phyloP scores from a whole-genome alignment of 768 basidiomycete species.

The Hydnomerulius pinastri region DNA sequence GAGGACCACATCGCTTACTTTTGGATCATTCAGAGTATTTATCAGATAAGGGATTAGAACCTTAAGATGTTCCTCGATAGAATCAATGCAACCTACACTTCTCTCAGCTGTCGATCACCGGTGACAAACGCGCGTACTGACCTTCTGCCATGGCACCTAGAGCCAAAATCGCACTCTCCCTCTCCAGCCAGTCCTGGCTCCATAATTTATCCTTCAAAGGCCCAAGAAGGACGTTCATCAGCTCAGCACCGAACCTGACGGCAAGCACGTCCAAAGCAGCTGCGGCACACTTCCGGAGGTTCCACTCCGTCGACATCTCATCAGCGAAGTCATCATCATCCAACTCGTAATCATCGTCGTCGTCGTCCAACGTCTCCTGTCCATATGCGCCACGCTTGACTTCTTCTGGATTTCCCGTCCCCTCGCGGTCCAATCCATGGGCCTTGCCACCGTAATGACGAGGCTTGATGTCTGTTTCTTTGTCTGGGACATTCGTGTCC shows the following conservation, averaged over 20 bases:
- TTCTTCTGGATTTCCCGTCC: slow-evolving; percentile 38
- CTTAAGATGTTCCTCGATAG: slow-evolving; percentile 92
- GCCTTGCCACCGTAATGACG: slow-evolving; percentile 85
- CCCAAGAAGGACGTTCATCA: slow-evolving; percentile 85
- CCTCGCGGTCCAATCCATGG: slow-evolving; percentile 82
- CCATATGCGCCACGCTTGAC: slow-evolving; percentile 65
- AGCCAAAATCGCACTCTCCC: slow-evolving; percentile 95
- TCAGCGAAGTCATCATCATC: slow-evolving; percentile 90
- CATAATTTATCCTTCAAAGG: slow-evolving; percentile 93
- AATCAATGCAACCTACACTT: slow-evolving; percentile 86
- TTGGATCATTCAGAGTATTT: slow-evolving; percentile 85
- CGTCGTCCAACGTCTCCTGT: slow-evolving; percentile 79
- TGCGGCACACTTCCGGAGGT: slow-evolving; percentile 95
- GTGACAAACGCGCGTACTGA: slow-evolving; percentile 34
- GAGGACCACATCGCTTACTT: slow-evolving; percentile 51
- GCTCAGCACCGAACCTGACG: slow-evolving; percentile 87
- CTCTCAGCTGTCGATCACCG: slow-evolving; percentile 8
- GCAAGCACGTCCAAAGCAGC: slow-evolving; percentile 97
- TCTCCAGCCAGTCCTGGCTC: slow-evolving; percentile 89
- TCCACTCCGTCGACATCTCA: slow-evolving; percentile 98
- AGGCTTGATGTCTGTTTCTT: slow-evolving; percentile 95
- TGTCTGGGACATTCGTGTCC: slow-evolving; percentile 88
- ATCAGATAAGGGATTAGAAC: slow-evolving; percentile 92
- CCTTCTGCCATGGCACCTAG: slow-evolving; percentile 99
- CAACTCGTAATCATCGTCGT: slow-evolving; percentile 85